phyloP scores from a whole-genome alignment of 2,329 filamentous ascomycete species.

The Colletotrichum karsti region DNA sequence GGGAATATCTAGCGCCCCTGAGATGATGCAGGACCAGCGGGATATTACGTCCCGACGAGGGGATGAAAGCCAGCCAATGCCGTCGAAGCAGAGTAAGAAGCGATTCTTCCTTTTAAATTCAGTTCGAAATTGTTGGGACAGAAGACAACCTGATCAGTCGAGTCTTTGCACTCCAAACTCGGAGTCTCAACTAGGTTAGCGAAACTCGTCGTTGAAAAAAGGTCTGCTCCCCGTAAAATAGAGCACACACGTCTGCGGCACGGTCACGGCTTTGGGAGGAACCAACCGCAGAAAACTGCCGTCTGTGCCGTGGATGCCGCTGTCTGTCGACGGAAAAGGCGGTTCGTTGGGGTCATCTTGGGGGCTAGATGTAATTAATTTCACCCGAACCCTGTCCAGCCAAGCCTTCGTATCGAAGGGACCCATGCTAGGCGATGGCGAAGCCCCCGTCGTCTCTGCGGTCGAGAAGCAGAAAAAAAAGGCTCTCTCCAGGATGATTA shows the following conservation, averaged over 20 bases:
- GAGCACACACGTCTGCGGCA: conserved; percentile 1
- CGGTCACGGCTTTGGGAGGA: neutral
- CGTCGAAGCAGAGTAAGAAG: neutral
- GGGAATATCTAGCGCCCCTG: conserved; percentile 14
- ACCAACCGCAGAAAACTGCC: conserved; percentile 4
- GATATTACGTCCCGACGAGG: neutral
- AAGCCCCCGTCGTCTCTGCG: neutral
- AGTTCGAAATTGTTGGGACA: too few relatives aligned
- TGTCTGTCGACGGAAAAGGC: conserved; percentile 13
- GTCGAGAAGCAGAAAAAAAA: neutral
- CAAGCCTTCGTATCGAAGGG: conserved; percentile 2
- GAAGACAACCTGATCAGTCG: too few relatives aligned
- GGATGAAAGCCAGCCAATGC: conserved; percentile 1
- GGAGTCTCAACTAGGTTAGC: too few relatives aligned
- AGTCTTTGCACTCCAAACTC: too few relatives aligned
- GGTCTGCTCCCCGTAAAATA: neutral
- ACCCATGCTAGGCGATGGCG: conserved; percentile 9
- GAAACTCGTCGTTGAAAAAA: neutral
- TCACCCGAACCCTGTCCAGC: conserved; percentile 3
- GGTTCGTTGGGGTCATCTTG: neutral
- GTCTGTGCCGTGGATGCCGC: neutral
- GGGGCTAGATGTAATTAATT: neutral
- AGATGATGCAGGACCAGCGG: conserved; percentile 12
- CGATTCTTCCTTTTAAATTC: too few relatives aligned
- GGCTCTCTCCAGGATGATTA: neutral